phyloP scores from a whole-genome alignment of 805 yeast genomes.

The Monosporozyma siamensis region DNA sequence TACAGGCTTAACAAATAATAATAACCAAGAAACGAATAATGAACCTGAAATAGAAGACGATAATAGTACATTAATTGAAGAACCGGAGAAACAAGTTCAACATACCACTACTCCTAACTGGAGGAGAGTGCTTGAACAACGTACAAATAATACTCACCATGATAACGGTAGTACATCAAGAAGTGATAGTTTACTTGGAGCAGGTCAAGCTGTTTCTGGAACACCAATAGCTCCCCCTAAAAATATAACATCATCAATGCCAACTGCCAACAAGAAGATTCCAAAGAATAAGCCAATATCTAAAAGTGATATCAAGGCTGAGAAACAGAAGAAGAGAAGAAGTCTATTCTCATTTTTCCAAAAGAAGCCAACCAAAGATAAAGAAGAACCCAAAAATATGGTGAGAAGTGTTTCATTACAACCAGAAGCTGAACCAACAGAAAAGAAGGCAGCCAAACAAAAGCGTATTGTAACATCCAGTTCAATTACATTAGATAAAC shows the following conservation, averaged over 20 bases:
- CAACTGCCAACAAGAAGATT: neutral
- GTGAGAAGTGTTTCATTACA: conserved; percentile 12
- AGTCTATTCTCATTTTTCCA: conserved; percentile 26
- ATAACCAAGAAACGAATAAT: too few species aligned
- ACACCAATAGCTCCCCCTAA: neutral
- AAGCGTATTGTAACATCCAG: neutral
- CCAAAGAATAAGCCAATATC: conserved; percentile 1
- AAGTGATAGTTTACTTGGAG: neutral
- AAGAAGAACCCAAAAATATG: neutral
- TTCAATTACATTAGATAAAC: neutral
- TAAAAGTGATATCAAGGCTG: conserved; percentile 1
- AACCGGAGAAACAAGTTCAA: neutral
- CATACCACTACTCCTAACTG: neutral
- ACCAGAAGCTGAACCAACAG: conserved; percentile 7
- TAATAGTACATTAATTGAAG: neutral
- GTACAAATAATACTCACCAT: neutral
- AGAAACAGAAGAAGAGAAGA: conserved; percentile 13
- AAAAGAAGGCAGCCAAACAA: neutral
- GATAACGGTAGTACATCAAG: neutral
- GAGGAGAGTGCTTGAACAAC: neutral
- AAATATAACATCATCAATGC: neutral
- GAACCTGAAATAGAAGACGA: neutral
- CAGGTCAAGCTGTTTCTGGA: neutral
- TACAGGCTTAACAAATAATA: too few species aligned
- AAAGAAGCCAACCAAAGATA: conserved; percentile 9